Evolutionary conservation across 2,329 filamentous ascomycete genomes (phyloP), one percentile per base, ranked within the genome.

Genomic region (Xylaria sp.): DNA sequence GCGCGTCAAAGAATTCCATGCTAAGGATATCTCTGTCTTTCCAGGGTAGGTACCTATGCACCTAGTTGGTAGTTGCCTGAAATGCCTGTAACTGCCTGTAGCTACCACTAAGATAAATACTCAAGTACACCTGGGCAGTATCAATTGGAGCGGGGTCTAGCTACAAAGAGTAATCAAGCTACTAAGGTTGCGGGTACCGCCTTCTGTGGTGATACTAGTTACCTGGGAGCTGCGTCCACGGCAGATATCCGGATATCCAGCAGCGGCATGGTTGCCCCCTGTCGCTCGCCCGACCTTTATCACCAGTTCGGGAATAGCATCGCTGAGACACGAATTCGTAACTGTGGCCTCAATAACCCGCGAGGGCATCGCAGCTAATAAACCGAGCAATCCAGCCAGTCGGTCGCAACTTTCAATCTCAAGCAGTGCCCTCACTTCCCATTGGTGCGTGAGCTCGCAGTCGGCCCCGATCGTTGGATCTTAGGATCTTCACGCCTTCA

Each of bases 221-320:
- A 65, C 62, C 31, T 39, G 18, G 10, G 23, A 51, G 23, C 18
- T 33, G 15, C 18, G n/a, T 41, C 41, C 72, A n/a, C 78, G 78
- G 77, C 74, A 73, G 78, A 79, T 75, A 60, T 48, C 75, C 78
- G 78, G 78, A 77, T 78, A 70, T 74, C 68, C 71, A 74, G 74
- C 71, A 75, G 46, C 25, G 39, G 39, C 12, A 41, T 18, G 39
- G 39, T 1, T 8, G 2, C n/a, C 6, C 65, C 65, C 36, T 43
- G 62, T 66, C 56, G 4, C 20, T 28, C 36, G 15, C 58, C 28
- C 54, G 48, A 39, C 41, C 66, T 52, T 66, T 62, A 55, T 56
- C 54, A 25, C 69, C 71, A 72, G 68, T 71, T 70, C 70, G 62
- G 69, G 69, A 73, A 71, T 73, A 70, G 69, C 64, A 72, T 70